Conservation (phyloP, 345 rosid species). For the Rubroshorea leprosula region DNA sequence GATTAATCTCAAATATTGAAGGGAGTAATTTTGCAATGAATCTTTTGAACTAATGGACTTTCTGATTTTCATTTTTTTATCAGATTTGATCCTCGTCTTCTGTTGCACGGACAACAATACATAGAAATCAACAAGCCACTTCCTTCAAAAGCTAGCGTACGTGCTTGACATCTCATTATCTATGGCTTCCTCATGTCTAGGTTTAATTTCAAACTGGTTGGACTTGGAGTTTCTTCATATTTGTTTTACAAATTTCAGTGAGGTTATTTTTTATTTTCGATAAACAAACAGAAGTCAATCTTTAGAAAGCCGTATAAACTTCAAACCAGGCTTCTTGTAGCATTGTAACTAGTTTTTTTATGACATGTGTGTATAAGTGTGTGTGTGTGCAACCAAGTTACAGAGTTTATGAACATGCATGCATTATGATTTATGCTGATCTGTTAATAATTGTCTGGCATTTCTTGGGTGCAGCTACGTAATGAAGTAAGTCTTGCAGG, state of each 20-base stretch:
- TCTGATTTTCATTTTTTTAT: neutral
- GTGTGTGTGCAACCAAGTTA: neutral
- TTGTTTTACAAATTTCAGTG: neutral
- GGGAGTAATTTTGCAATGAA: neutral
- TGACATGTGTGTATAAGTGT: neutral
- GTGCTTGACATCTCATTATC: neutral
- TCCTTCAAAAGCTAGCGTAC: constrained; percentile 65
- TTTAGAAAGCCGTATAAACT: no score
- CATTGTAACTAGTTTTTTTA: no score
- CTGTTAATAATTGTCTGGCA: neutral
- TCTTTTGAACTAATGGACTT: neutral
- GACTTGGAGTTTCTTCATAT: neutral
- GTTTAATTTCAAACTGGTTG: neutral
- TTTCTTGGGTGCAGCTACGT: constrained; percentile 41
- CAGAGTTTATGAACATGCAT: neutral
- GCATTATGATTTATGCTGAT: neutral
- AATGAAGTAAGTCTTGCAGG: constrained; percentile 64
- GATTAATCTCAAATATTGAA: neutral
- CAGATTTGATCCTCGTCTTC: constrained; percentile 64
- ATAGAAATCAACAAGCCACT: constrained; percentile 67
- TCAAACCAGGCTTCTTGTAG: no score
- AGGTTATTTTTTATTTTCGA: no score
- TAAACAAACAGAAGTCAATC: no score
- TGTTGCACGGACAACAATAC: constrained; percentile 84
- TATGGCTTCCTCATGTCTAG: neutral